These are phyloP conservation scores for Pythium aquatile DNA, from an alignment of 352 stramenopile species.

Conservation along the genomic window DNA sequence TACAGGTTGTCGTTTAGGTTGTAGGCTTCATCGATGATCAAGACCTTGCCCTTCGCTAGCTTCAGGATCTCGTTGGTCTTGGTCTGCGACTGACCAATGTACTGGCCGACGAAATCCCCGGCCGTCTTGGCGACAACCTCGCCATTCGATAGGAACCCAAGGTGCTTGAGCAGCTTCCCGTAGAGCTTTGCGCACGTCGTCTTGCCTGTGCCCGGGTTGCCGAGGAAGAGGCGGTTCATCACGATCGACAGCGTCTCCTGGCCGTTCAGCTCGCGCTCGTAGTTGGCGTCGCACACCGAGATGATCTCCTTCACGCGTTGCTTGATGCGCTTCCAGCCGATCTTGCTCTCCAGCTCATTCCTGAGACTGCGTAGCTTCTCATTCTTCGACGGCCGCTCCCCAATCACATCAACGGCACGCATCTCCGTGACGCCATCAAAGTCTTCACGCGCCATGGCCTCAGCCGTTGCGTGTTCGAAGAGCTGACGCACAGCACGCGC, in stretches of 20 bases:
- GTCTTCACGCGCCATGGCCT: slow-evolving; percentile 68
- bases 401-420: slow-evolving; percentile 69
- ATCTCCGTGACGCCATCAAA: slow-evolving; percentile 57
- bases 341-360: slow-evolving; percentile 67
- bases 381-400: slow-evolving; percentile 74
- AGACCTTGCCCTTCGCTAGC: slow-evolving; percentile 82
- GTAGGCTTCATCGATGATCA: slow-evolving; percentile 95
- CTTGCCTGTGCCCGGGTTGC: slow-evolving; percentile 91
- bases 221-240: slow-evolving; percentile 89
- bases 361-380: slow-evolving; percentile 56
- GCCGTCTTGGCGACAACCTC: slow-evolving; percentile 88
- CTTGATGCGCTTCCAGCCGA: slow-evolving; percentile 80
- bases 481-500: slow-evolving; percentile 73
- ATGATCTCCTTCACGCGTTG: slow-evolving; percentile 72
- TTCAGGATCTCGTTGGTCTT: slow-evolving; percentile 88
- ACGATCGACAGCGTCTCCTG: slow-evolving; percentile 54
- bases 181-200: slow-evolving; percentile 91
- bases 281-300: slow-evolving; percentile 77
- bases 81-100: slow-evolving; percentile 84
- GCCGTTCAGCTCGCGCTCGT: slow-evolving; percentile 76
- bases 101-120: slow-evolving; percentile 80
- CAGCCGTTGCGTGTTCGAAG: slow-evolving; percentile 60
- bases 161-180: slow-evolving; percentile 79
- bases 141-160: slow-evolving; percentile 90
- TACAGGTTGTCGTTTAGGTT: slow-evolving; percentile 74